Conservation (phyloP, 208 protist species). For the Trypanosoma melophagium region DNA sequence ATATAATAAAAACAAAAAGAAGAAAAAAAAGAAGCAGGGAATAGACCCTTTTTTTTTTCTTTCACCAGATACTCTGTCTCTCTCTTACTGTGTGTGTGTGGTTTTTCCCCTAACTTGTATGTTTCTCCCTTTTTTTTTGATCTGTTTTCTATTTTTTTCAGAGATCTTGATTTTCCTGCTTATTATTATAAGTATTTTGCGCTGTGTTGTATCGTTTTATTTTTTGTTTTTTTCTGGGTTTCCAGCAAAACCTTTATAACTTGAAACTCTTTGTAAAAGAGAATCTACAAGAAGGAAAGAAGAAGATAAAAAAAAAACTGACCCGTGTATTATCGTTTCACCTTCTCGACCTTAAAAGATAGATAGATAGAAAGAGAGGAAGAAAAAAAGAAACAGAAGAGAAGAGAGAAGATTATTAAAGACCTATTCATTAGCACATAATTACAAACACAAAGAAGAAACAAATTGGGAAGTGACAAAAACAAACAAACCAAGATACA, state of each 20-base stretch:
- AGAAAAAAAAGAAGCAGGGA: too few relatives aligned
- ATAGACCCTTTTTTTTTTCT: too few relatives aligned
- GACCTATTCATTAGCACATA: too few relatives aligned
- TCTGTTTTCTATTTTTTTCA: constrained; percentile 4
- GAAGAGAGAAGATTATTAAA: too few relatives aligned
- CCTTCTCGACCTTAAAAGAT: too few relatives aligned
- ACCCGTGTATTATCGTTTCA: neutral
- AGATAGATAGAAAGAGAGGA: too few relatives aligned
- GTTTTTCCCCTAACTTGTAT: neutral
- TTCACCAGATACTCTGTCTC: constrained; percentile 15
- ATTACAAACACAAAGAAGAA: too few relatives aligned
- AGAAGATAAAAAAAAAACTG: constrained; percentile 4
- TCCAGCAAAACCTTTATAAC: neutral
- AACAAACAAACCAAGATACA: too few relatives aligned
- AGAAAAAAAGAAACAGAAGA: too few relatives aligned
- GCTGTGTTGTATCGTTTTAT: neutral
- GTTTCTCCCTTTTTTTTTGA: neutral
- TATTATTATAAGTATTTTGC: neutral
- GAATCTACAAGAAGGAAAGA: neutral
- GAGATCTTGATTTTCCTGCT: neutral
- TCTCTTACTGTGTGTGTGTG: constrained; percentile 4
- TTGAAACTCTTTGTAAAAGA: constrained; percentile 2
- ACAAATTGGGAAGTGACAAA: too few relatives aligned
- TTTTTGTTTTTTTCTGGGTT: constrained; percentile 11
- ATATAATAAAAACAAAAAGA: too few relatives aligned